Base-by-base conservation (phyloP, 768 basidiomycete species). In the Candolleomyces eurysporus region DNA sequence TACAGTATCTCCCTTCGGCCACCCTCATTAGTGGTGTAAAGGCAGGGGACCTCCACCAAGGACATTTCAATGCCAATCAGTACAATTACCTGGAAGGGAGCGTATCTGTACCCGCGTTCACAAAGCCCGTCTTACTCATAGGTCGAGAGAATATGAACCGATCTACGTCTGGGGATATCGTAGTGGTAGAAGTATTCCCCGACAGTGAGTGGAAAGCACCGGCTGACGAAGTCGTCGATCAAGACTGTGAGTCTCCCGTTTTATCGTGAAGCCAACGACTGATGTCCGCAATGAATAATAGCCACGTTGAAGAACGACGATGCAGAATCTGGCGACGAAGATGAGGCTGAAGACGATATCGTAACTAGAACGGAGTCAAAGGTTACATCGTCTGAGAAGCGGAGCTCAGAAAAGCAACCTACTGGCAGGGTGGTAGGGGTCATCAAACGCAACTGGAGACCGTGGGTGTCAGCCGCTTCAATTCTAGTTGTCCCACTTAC, bases 41-140 rank as follows among this genome's bases (percentile, higher is more conserved):
- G 72, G 83, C 85, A 4, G 93, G 92, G 2, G 78, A 88, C 46
- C 82, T 96, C 4, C 85, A 94, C 68, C 94, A 98, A 76, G 97
- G 97, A 0, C 89, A 96, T 70, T 99, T 96, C 76, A 94, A 91
- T 68, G 93, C 95, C 2, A 97, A 92, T 66, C 88, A 88, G 65
- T 99, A 95, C 75, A 98, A 99, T 72, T 98, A 96, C 67, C 81
- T 98, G 14, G 96, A 98, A 90, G 96, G 95, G 7, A 91, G 82
- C 51, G 94, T 97, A 17, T 79, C 85, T 4, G 88, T 91, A 0
- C 85, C 88, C 1, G 83, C 81, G 0, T 90, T 91, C 66, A 76
- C 79, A 32, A 94, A 91, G 69, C 88, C 92, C 0, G 80, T 98
- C 9, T 80, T 98, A 1, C 79, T 99, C 5, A 82, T 92, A 32